These are phyloP conservation scores for Metarhizium album DNA, from an alignment of 2,329 filamentous ascomycete species.

Conservation along the genomic window DNA sequence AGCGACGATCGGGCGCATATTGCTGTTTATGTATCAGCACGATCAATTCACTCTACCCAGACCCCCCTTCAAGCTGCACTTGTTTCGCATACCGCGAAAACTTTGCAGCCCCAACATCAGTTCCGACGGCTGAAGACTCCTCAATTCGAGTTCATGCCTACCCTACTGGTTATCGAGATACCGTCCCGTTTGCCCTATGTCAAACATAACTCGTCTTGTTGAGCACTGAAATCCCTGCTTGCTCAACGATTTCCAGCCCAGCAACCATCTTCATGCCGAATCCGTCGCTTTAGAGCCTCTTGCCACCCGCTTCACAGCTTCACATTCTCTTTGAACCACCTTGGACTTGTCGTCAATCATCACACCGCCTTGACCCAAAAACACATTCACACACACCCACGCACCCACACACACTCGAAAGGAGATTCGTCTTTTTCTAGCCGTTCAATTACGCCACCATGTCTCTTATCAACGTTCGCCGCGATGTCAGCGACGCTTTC, in stretches of 20 bases:
- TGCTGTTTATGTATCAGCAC: slow-evolving; percentile 98
- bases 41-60: slow-evolving; percentile 80
- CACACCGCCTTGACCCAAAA: background rate
- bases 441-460: slow-evolving; percentile 49
- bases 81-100: slow-evolving; percentile 93
- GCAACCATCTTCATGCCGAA: slow-evolving; percentile 27
- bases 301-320: slow-evolving; percentile 11
- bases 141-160: slow-evolving; percentile 45
- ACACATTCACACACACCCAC: too few relatives aligned
- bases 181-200: slow-evolving; percentile 43
- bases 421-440: slow-evolving; percentile 7
- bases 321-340: slow-evolving; percentile 8
- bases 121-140: slow-evolving; percentile 74
- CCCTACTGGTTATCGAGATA: slow-evolving; percentile 36
- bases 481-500: slow-evolving; percentile 96
- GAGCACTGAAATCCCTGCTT: slow-evolving; percentile 39
- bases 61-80: slow-evolving; percentile 93
- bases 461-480: slow-evolving; percentile 97
- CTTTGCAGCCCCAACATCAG: slow-evolving; percentile 81
- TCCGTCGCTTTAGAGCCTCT: slow-evolving; percentile 14
- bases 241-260: slow-evolving; percentile 21
- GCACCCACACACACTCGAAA: too few relatives aligned
- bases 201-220: slow-evolving; percentile 39
- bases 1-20: slow-evolving; percentile 22
- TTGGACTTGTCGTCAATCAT: background rate